Percentiles rank a stretch among this genome's conserved stretches.
These are phyloP conservation scores for Cyclotella kingstonii DNA, from an alignment of 108 stramenopile species.

Conservation along the genomic window DNA sequence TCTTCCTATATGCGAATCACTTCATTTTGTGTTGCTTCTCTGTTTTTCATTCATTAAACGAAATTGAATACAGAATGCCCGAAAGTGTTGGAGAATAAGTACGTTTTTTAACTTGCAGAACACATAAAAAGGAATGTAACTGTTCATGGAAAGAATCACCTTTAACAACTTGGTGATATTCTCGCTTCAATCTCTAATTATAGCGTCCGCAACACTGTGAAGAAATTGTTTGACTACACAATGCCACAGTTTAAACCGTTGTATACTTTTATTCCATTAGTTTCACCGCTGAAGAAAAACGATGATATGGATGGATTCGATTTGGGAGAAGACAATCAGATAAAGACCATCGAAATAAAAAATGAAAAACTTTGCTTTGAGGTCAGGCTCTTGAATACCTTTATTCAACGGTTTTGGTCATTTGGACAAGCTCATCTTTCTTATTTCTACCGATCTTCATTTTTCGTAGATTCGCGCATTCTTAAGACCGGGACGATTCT, in stretches of 20 bases:
- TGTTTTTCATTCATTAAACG: background rate
- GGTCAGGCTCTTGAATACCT: constrained; percentile 24
- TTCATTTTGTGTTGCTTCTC: background rate
- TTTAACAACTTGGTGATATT: background rate
- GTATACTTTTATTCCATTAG: constrained; percentile 82
- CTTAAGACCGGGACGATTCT: constrained; percentile 79
- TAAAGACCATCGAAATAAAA: constrained; percentile 67
- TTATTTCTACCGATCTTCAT: background rate
- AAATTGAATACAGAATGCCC: constrained; percentile 58
- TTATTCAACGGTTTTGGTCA: background rate
- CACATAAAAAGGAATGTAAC: background rate
- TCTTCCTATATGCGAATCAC: background rate
- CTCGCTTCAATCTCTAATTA: background rate
- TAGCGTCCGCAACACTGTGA: constrained; percentile 22
- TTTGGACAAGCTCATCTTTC: background rate
- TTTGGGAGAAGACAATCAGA: constrained; percentile 79
- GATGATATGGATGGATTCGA: constrained; percentile 81
- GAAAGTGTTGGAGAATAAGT: constrained; percentile 62
- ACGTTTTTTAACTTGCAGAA: constrained; percentile 20
- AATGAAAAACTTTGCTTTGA: constrained; percentile 82
- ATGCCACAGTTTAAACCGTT: constrained; percentile 50
- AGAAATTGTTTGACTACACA: constrained; percentile 37
- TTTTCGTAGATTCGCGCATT: constrained; percentile 50
- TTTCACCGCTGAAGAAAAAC: constrained; percentile 74
- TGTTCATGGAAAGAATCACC: background rate